These are phyloP conservation scores for Antarctomyces pellizariae DNA, from an alignment of 495 filamentous ascomycete genomes.

Conservation along the genomic window DNA sequence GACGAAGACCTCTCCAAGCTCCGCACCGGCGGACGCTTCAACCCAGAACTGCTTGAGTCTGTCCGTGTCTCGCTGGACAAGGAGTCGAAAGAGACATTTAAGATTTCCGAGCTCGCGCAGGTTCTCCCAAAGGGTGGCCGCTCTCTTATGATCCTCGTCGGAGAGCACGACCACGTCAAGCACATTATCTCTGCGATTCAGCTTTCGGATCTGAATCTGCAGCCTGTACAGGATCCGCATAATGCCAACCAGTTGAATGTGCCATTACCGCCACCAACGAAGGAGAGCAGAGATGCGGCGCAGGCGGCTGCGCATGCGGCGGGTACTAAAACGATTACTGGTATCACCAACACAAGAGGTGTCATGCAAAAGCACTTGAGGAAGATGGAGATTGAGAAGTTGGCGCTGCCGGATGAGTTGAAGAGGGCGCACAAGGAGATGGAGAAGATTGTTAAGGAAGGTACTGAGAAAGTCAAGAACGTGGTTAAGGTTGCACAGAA, in stretches of 20 bases:
- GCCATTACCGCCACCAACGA: constrained; percentile 43
- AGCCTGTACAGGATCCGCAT: constrained; percentile 43
- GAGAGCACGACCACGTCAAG: constrained; percentile 46
- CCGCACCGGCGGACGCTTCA: constrained; percentile 41
- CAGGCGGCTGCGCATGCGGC: constrained; percentile 32
- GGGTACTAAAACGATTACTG: constrained; percentile 30
- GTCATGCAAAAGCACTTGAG: constrained; percentile 41
- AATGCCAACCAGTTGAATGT: constrained; percentile 50
- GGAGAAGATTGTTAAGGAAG: constrained; percentile 53
- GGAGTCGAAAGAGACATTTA: constrained; percentile 24
- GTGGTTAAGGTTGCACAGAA: constrained; percentile 42
- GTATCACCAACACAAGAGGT: constrained; percentile 29
- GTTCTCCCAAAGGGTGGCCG: constrained; percentile 50
- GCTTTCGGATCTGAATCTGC: constrained; percentile 41
- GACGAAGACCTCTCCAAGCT: constrained; percentile 41
- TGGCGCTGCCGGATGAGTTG: constrained; percentile 39
- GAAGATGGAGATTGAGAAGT: constrained; percentile 29
- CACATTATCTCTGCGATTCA: constrained; percentile 48
- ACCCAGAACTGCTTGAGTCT: constrained; percentile 38
- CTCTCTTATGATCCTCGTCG: constrained; percentile 37
- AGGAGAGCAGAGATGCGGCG: constrained; percentile 30
- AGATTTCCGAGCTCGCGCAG: constrained; percentile 50
- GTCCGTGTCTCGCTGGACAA: constrained; percentile 37
- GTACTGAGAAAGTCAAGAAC: constrained; percentile 39
- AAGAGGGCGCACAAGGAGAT: constrained; percentile 40